Evolutionary conservation across 2,329 filamentous ascomycete genomes (phyloP).

Genomic region (Proliferodiscus dingleyae): DNA sequence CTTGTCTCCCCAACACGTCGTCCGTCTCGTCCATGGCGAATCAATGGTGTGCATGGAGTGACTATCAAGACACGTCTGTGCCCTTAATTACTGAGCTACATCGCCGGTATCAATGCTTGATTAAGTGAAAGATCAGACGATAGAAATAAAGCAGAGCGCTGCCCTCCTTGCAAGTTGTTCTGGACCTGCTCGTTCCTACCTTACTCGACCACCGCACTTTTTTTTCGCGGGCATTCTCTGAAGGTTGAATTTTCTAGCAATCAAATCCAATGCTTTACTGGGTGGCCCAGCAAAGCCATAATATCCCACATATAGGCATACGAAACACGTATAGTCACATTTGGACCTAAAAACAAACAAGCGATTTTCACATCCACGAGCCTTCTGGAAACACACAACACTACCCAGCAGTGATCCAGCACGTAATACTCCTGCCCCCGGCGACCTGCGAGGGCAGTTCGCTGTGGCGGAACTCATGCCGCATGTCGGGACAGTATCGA

Average conservation of each 20-base stretch:
- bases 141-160: slow-evolving; percentile 31
- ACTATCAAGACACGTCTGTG: slow-evolving; percentile 36
- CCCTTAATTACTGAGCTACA: slow-evolving; percentile 28
- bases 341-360: slow-evolving; percentile 26
- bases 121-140: slow-evolving; percentile 29
- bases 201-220: slow-evolving; percentile 21
- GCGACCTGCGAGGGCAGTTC: slow-evolving; percentile 69
- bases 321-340: slow-evolving; percentile 27
- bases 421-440: slow-evolving; percentile 45
- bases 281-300: slow-evolving; percentile 28
- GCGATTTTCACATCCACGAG: slow-evolving; percentile 22
- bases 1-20: slow-evolving; percentile 34
- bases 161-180: slow-evolving; percentile 20
- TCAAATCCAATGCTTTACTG: slow-evolving; percentile 26
- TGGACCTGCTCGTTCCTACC: slow-evolving; percentile 18
- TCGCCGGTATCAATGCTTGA: slow-evolving; percentile 28
- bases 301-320: slow-evolving; percentile 27
- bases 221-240: slow-evolving; percentile 22
- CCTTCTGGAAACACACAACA: slow-evolving; percentile 28
- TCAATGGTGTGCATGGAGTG: slow-evolving; percentile 44
- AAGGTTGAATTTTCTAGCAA: slow-evolving; percentile 23
- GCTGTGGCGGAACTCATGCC: slow-evolving; percentile 70
- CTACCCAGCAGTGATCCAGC: slow-evolving; percentile 29
- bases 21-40: slow-evolving; percentile 45
- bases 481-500: slow-evolving; percentile 54